Conservation (phyloP, 805 yeast species). For the Gaillardinia entomophila region DNA sequence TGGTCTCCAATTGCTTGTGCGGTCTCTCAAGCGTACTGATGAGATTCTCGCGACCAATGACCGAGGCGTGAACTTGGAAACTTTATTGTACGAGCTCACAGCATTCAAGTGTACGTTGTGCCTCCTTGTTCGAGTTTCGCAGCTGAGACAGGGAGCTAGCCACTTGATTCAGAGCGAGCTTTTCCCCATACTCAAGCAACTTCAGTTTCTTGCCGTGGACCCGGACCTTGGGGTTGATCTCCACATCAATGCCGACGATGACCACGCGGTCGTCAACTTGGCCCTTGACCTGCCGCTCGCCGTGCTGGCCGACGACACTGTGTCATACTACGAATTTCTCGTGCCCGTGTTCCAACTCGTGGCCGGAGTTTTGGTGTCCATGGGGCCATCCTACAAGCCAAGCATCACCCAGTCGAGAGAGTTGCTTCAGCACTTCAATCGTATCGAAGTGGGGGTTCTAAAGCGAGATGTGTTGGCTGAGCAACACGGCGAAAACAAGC, state of each 20-base stretch:
- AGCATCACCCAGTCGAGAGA: constrained; percentile 49
- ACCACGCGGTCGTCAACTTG: constrained; percentile 38
- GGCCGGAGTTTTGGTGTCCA: constrained; percentile 59
- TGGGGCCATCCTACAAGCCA: constrained; percentile 69
- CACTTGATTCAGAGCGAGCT: constrained; percentile 70
- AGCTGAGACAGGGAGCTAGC: constrained; percentile 71
- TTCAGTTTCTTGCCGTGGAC: constrained; percentile 58
- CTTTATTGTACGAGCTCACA: constrained; percentile 66
- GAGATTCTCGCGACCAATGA: constrained; percentile 39
- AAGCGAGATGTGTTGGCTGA: constrained; percentile 48
- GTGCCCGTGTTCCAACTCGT: constrained; percentile 72
- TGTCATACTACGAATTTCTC: constrained; percentile 62
- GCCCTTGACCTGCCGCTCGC: constrained; percentile 48
- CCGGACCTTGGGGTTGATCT: constrained; percentile 72
- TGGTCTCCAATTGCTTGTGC: constrained; percentile 56
- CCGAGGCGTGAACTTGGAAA: constrained; percentile 39
- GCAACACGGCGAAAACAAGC: constrained; percentile 8
- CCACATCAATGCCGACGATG: constrained; percentile 20
- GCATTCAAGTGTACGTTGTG: constrained; percentile 69
- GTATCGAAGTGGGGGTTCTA: constrained; percentile 54
- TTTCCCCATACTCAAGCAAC: constrained; percentile 53
- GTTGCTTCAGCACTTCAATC: constrained; percentile 47
- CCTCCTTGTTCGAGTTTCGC: constrained; percentile 68
- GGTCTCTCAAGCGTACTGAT: constrained; percentile 66
- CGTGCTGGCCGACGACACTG: constrained; percentile 7